phyloP scores from a whole-genome alignment of 805 yeast species.

The Candida odintsovae region DNA sequence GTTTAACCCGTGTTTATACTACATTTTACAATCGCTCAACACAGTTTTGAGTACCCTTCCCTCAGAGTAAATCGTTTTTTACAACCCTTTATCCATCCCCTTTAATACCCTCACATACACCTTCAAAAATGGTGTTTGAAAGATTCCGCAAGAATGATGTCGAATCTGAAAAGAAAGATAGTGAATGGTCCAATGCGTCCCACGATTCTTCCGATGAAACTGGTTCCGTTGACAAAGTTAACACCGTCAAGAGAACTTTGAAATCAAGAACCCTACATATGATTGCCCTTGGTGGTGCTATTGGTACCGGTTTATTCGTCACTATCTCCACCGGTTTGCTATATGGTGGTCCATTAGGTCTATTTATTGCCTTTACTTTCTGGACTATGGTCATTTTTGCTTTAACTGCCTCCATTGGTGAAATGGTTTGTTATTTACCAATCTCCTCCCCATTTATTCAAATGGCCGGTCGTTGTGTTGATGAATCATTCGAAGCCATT shows the following conservation, averaged over 20 bases:
- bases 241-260: slow-evolving; percentile 6
- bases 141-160: neutral
- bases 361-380: slow-evolving; percentile 52
- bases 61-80: too few relatives aligned
- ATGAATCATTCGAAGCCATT: slow-evolving; percentile 61
- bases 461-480: slow-evolving; percentile 68
- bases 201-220: slow-evolving; percentile 2
- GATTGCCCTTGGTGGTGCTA: slow-evolving; percentile 11
- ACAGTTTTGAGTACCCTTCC: too few relatives aligned
- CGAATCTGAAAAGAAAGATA: slow-evolving; percentile 3
- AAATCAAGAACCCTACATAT: slow-evolving; percentile 8
- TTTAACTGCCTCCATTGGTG: slow-evolving; percentile 66
- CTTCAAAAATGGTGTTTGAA: neutral
- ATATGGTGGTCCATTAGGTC: slow-evolving; percentile 63
- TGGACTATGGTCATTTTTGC: slow-evolving; percentile 63
- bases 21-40: too few relatives aligned
- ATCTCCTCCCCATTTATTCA: slow-evolving; percentile 68
- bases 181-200: slow-evolving; percentile 3
- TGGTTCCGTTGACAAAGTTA: slow-evolving; percentile 7
- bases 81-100: too few relatives aligned
- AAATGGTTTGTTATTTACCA: slow-evolving; percentile 68
- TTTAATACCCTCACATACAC: too few relatives aligned
- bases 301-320: slow-evolving; percentile 72
- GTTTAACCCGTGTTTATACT: neutral
- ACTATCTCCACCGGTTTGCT: slow-evolving; percentile 40